Conservation (phyloP, 1,139 yeast genomes). For the Yamadazyma dendronema region DNA sequence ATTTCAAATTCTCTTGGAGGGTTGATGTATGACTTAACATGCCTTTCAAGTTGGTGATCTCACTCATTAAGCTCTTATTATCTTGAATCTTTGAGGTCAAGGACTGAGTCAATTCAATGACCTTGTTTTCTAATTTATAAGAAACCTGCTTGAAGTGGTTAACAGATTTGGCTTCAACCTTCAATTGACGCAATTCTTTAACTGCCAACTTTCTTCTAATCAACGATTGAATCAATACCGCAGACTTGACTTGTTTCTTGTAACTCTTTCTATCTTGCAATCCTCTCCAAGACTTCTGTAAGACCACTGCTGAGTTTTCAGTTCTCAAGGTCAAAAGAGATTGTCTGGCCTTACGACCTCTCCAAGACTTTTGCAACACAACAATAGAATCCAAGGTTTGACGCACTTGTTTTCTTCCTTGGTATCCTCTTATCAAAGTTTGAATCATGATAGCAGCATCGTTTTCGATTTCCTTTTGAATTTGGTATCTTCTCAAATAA, state of each 20-base stretch:
- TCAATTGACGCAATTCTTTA: slow-evolving; percentile 59
- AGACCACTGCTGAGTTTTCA: slow-evolving; percentile 60
- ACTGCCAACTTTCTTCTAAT: slow-evolving; percentile 76
- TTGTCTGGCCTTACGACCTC: slow-evolving; percentile 63
- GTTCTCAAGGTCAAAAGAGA: slow-evolving; percentile 47
- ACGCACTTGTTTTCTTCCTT: slow-evolving; percentile 48
- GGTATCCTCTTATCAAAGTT: slow-evolving; percentile 65
- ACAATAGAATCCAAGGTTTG: slow-evolving; percentile 51
- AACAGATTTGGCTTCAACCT: slow-evolving; percentile 86
- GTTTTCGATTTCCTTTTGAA: slow-evolving; percentile 56
- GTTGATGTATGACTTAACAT: slow-evolving; percentile 58
- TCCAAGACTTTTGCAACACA: slow-evolving; percentile 63
- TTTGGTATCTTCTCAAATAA: slow-evolving; percentile 53
- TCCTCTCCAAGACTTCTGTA: slow-evolving; percentile 73
- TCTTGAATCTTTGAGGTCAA: slow-evolving; percentile 76
- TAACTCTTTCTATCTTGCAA: slow-evolving; percentile 47
- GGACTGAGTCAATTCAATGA: slow-evolving; percentile 86
- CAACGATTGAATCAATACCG: slow-evolving; percentile 73
- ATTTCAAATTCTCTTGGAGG: slow-evolving; percentile 55
- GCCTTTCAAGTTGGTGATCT: slow-evolving; percentile 55
- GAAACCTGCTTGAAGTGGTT: slow-evolving; percentile 88
- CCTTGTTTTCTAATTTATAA: slow-evolving; percentile 91
- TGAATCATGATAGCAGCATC: slow-evolving; percentile 74
- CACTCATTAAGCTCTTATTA: slow-evolving; percentile 66
- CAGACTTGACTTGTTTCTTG: slow-evolving; percentile 44